Evolutionary conservation across 768 basidiomycete genomes (phyloP).

Genomic region (Suillus cothurnatus): DNA sequence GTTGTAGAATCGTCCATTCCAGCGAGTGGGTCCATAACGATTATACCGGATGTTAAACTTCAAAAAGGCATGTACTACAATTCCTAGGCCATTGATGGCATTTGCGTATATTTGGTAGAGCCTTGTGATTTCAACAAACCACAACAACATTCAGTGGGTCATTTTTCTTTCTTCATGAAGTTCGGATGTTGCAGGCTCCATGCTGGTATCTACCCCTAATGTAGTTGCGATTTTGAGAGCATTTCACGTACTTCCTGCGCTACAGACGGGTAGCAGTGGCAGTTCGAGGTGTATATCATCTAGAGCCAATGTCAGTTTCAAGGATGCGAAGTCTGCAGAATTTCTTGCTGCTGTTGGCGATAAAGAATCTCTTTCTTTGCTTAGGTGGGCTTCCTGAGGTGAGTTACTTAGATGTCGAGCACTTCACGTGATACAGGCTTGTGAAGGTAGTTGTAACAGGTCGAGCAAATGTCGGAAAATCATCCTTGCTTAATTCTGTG

Average conservation of each 20-base stretch:
- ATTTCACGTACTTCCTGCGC: background rate
- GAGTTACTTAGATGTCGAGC: slow-evolving; percentile 14
- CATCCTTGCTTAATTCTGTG: slow-evolving; percentile 70
- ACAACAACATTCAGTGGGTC: slow-evolving; percentile 17
- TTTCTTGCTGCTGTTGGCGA: slow-evolving; percentile 28
- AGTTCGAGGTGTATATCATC: background rate
- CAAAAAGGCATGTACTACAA: background rate
- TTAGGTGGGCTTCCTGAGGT: slow-evolving; percentile 30
- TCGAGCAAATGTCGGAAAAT: slow-evolving; percentile 80
- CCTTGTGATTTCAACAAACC: slow-evolving; percentile 26
- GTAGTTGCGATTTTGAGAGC: background rate
- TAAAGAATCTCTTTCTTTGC: slow-evolving; percentile 19
- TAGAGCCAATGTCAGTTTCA: slow-evolving; percentile 19
- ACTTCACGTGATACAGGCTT: background rate
- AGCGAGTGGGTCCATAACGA: slow-evolving; percentile 23
- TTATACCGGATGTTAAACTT: background rate
- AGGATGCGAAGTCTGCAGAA: slow-evolving; percentile 27
- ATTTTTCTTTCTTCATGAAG: background rate
- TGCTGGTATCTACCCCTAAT: background rate
- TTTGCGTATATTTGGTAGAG: slow-evolving; percentile 22
- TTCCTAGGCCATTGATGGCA: background rate
- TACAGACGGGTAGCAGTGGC: background rate
- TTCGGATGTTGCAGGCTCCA: background rate
- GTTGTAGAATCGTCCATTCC: slow-evolving; percentile 48
- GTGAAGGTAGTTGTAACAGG: slow-evolving; percentile 40